Conservation (phyloP, 352 stramenopile species). For the Globisporangium parvum region DNA sequence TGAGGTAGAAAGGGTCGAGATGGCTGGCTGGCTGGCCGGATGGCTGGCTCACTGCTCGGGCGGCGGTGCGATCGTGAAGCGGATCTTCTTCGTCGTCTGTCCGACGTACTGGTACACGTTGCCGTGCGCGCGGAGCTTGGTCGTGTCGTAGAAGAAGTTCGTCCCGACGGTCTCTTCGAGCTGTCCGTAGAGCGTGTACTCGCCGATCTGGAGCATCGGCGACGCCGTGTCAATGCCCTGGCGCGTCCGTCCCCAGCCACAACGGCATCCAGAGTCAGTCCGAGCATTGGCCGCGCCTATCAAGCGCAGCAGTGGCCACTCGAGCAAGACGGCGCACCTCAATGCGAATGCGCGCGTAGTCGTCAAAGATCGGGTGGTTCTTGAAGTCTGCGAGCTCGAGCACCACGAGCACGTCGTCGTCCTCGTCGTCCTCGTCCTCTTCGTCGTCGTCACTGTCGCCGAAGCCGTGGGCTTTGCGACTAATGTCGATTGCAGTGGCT, state of each 20-base stretch:
- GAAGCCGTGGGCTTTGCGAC: background rate
- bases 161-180: slow-evolving; percentile 73
- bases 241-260: background rate
- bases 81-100: slow-evolving; percentile 75
- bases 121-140: slow-evolving; percentile 21
- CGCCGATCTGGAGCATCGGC: slow-evolving; percentile 62
- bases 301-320: background rate
- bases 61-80: slow-evolving; percentile 70
- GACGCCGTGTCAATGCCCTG: slow-evolving; percentile 64
- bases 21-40: background rate
- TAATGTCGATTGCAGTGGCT: too few species aligned
- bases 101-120: slow-evolving; percentile 53
- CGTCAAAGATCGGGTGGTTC: slow-evolving; percentile 72
- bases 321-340: slow-evolving; percentile 29
- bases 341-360: slow-evolving; percentile 53
- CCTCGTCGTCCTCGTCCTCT: slow-evolving; percentile 44
- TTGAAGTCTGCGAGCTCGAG: slow-evolving; percentile 77
- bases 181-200: slow-evolving; percentile 61
- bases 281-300: background rate
- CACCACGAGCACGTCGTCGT: slow-evolving; percentile 67
- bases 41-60: background rate
- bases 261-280: background rate
- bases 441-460: slow-evolving; percentile 34
- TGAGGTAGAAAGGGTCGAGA: background rate
- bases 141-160: slow-evolving; percentile 78